Evolutionary conservation across 2,329 filamentous ascomycete genomes (phyloP).

Genomic region (Fonsecaea pugnacius): DNA sequence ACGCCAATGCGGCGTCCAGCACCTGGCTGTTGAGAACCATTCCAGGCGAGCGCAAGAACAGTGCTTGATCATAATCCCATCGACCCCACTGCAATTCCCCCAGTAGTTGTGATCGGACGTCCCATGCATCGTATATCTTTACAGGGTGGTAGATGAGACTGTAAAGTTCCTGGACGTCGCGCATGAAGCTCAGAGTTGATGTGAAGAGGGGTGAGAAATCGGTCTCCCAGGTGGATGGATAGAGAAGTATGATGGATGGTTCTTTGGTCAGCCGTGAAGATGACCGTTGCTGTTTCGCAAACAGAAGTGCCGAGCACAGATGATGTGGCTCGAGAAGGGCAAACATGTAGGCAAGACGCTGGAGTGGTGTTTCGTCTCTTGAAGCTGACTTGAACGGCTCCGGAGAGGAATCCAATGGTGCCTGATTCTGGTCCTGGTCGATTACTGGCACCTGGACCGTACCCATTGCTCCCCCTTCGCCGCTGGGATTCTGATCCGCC

Average conservation of each 20-base stretch:
- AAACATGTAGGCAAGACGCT: conserved; percentile 45
- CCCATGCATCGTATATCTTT: conserved; percentile 27
- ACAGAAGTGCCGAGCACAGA: conserved; percentile 52
- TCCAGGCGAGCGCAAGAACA: conserved; percentile 50
- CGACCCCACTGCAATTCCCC: conserved; percentile 33
- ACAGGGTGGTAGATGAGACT: conserved; percentile 43
- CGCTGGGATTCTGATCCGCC: neutral
- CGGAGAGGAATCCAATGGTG: neutral
- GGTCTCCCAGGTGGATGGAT: conserved; percentile 51
- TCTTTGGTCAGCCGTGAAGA: conserved; percentile 41
- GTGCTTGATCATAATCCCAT: conserved; percentile 47
- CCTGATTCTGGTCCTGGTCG: neutral
- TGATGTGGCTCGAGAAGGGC: conserved; percentile 49
- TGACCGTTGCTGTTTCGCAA: conserved; percentile 44
- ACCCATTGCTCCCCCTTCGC: neutral
- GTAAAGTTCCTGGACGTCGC: conserved; percentile 46
- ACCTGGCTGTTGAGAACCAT: conserved; percentile 45
- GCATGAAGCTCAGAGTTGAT: conserved; percentile 46
- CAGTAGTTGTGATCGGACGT: conserved; percentile 31
- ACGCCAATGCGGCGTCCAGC: conserved; percentile 45
- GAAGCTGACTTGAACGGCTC: neutral
- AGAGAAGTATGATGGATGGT: conserved; percentile 52
- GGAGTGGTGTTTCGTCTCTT: conserved; percentile 3
- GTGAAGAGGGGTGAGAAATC: conserved; percentile 25
- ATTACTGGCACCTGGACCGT: conserved; percentile 19